Evolutionary conservation across 2,329 filamentous ascomycete species (phyloP), one percentile per base, ranked within the genome.

Genomic region (Aspergillus fumigatiaffinis): DNA sequence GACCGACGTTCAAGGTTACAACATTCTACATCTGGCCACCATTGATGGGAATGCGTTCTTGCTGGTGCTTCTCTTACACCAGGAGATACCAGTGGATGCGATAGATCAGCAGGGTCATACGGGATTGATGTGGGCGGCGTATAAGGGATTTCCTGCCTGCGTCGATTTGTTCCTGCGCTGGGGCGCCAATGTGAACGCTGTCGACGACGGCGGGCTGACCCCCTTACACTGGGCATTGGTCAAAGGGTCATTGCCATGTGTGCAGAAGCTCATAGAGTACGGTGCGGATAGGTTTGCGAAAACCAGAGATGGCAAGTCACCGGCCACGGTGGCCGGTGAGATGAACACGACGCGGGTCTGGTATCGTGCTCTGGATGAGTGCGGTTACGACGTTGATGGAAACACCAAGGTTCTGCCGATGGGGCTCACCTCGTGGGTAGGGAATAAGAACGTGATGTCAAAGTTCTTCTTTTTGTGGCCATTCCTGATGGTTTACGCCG

Each of bases 51-150:
- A 97, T 73, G 89, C 95, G 21, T 89, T 95, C 64, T 84, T 97
- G 57, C 83, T 99, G 28, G 87, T 92, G 51, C 84, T 99, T 1
- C 84, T 99, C 7, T 83, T 99, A 25, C 94, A 99, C 77, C 92
- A 97, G 71, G 92, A 94, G 70, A 94, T 99, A 59, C 91, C 92
- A 17, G 91, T 99, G 60, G 94, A 99, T 71, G 89, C 94, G 5
- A 82, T 88, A 53, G 94, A 99, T 76, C 85, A 86, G 52, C 93
- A 92, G 71, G 91, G 92, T 5, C 95, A 99, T 75, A 97, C 94
- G 1, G 89, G 88, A 59, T 82, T 99, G 60, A 99, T 99, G 94
- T 99, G 94, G 94, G 91, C 94, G 20, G 93, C 93, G 17, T 99
- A 99, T 79, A 99, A 99, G 76, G 94, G 95, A 38, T 97, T 88